Evolutionary conservation across 371 early-diverging fungal genomes (phyloP), one percentile per base, ranked within the genome.

Genomic region (Mycotypha africana): DNA sequence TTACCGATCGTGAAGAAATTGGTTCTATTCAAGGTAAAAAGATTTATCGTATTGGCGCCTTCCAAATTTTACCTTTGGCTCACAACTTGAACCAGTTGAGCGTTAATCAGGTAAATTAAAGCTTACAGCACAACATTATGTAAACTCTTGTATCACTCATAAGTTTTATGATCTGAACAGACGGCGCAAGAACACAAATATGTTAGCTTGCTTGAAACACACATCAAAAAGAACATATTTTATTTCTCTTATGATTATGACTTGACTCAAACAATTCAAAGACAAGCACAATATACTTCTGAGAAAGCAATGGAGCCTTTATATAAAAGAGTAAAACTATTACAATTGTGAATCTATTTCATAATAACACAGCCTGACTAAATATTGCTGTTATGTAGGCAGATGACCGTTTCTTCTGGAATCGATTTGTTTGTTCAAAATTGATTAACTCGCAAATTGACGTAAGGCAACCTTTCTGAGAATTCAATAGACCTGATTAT

Each of bases 371-470:
- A n/a, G n/a, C n/a, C n/a, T n/a, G 20, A 24, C 19, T 35, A 11
- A 25, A 17, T 15, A 19, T 15, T 20, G 4, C 14, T 25, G 14
- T n/a, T 16, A 23, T 21, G 30, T 59, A 85, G 79, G 87, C 89
- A 6, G 91, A 94, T 60, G 85, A 86, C 15, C 77, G 92, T 32
- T 97, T 94, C 63, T 93, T 89, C 59, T 97, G 89, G 92, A 97
- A 96, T 63, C 66, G 70, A 42, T 78, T 77, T 46, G 61, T 91
- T 33, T 73, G 78, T 20, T 61, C 72, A 49, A 81, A 86, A 32
- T 54, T 90, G 25, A 82, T 89, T 35, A 81, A 82, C 1, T 63
- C 74, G 24, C 56, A 73, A 1, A 43, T 52, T 37, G 67, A 81
- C 40, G 81, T 78, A 70, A 57, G 70, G 22, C 34, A 17, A n/a